Evolutionary conservation across 768 basidiomycete genomes (phyloP), one percentile per base, ranked within the genome.

Genomic region (Terana coerulea): DNA sequence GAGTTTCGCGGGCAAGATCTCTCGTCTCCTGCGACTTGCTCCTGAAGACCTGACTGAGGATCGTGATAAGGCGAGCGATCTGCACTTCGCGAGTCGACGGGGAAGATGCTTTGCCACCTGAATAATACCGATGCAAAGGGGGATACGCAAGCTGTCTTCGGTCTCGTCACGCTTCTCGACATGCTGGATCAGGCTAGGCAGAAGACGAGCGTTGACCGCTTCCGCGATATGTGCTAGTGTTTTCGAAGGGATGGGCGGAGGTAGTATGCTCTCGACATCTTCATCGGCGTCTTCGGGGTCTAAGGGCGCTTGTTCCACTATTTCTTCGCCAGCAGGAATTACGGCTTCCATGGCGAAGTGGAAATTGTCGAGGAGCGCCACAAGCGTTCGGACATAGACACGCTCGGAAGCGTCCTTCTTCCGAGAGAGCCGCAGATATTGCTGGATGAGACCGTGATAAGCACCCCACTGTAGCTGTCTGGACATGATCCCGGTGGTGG

Each of bases 21-120:
- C 97, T 76, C 1, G 91, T 92, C 59, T 98, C 94, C 63, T 95
- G 92, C 12, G 93, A 93, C 59, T 82, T 87, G 66, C 92, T 97
- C n/a, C 92, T 87, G 34, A 99, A 74, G 31, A 88, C 85, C 62
- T 98, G 95, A 59, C 87, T 83, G 49, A 98, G 78, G 21, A 88
- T 81, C 1, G 92, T 98, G 53, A 98, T 63, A 11, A 98, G 72
- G 24, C 85, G 80, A 0, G 79, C 71, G 21, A 94, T 77, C 57
- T 97, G 92, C 0, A 79, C 71, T 29, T 85, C 78, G 9, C 84
- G 79, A 0, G 73, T 68, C 1, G 74, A 67, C 14, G 70, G 69
- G 97, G 95, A 24, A 98, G 79, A 61, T 90, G 81, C 54, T 81
- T 74, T 2, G 94, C 88, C 19, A 99, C 83, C 44, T 85, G 84